These are phyloP conservation scores for Hypocrella siamensis DNA, from an alignment of 2,329 filamentous ascomycete species.

Conservation along the genomic window DNA sequence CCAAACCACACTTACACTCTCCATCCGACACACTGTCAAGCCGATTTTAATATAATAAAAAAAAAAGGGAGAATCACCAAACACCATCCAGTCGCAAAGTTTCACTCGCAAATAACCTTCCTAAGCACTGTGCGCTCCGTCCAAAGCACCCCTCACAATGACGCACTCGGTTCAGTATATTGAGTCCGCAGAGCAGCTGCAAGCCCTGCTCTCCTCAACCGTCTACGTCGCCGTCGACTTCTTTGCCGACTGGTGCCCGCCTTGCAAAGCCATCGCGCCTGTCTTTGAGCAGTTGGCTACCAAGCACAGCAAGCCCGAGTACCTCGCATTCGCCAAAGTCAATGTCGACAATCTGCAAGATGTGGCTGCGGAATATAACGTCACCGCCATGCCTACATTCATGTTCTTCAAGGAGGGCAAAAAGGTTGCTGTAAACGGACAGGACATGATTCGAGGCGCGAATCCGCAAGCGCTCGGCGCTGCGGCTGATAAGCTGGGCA, in stretches of 20 bases:
- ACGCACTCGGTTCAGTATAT: slow-evolving; percentile 12
- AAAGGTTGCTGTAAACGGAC: slow-evolving; percentile 15
- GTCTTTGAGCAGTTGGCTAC: slow-evolving; percentile 32
- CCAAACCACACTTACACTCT: no score
- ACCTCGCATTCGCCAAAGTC: slow-evolving; percentile 8
- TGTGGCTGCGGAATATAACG: slow-evolving; percentile 48
- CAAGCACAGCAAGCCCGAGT: slow-evolving; percentile 8
- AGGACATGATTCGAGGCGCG: slow-evolving; percentile 18
- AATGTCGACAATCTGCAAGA: slow-evolving; percentile 11
- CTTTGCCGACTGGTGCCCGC: slow-evolving; percentile 34
- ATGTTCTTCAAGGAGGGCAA: slow-evolving; percentile 65
- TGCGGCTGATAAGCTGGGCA: slow-evolving; percentile 21
- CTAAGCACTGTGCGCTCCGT: no score
- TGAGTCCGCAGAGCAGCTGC: slow-evolving; percentile 15
- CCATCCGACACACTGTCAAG: no score
- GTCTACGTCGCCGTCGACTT: slow-evolving; percentile 31
- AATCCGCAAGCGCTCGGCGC: slow-evolving; percentile 14
- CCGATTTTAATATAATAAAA: no score
- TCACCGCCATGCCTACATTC: slow-evolving; percentile 93
- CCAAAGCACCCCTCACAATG: no score
- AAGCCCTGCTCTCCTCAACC: slow-evolving; percentile 19
- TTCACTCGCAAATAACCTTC: no score
- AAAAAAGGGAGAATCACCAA: no score
- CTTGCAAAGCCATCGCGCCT: slow-evolving; percentile 32
- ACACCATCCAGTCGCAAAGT: no score